Evolutionary conservation across 148 eudicot genomes (phyloP).

Genomic region (Spergularia marina): DNA sequence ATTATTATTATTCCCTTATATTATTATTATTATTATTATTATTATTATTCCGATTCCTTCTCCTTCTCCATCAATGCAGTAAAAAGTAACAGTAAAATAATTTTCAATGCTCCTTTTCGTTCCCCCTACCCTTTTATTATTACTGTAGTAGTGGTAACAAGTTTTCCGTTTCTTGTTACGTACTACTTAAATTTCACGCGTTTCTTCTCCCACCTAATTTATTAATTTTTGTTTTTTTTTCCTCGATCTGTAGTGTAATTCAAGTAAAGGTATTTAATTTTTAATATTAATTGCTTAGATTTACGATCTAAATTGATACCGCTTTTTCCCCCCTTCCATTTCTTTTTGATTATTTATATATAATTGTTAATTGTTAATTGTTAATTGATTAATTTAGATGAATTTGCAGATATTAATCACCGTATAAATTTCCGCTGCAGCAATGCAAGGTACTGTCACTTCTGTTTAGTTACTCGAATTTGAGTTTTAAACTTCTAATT

Average conservation of each 20-base stretch:
- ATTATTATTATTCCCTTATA: not conserved
- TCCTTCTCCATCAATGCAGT: not conserved
- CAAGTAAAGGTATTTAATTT: conserved; percentile 26
- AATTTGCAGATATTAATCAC: conserved; percentile 23
- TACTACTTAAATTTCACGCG: not conserved
- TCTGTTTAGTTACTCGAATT: not conserved
- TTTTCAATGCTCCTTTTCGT: not conserved
- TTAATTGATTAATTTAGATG: not conserved
- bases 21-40: not conserved
- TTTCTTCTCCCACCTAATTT: conserved; percentile 1
- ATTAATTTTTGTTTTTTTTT: not conserved
- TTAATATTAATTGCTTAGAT: conserved; percentile 13
- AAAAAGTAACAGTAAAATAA: not conserved
- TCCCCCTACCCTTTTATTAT: not conserved
- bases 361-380: too few species aligned
- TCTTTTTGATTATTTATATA: not conserved
- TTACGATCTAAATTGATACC: conserved; percentile 14
- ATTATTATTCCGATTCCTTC: not conserved
- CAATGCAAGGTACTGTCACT: conserved; percentile 36
- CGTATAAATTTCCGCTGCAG: conserved; percentile 5
- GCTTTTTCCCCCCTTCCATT: not conserved
- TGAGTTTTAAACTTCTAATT: not conserved
- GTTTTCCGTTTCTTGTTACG: conserved; percentile 8
- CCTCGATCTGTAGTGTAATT: conserved; percentile 21
- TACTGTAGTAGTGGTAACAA: not conserved